Base-by-base conservation (phyloP, 164 flowering plant genomes). In the Euptelea pleiosperma region DNA sequence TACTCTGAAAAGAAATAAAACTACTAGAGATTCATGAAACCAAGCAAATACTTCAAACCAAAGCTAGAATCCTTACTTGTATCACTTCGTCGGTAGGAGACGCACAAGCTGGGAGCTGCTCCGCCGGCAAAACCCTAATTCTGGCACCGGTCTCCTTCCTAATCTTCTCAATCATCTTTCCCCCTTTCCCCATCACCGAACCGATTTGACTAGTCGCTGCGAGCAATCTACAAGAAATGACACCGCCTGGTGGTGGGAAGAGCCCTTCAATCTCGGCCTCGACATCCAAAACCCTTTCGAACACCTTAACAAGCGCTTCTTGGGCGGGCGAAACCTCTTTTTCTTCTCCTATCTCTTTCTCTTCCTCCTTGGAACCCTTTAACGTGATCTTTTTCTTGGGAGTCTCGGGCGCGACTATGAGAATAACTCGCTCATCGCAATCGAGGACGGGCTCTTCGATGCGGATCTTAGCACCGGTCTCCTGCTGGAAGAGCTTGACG, bases 121-220 rank as follows among this genome's bases (percentile, higher is more conserved):
- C 88, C 0, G 50, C 57, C 0, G 57, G 26, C 64, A 85, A 67
- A 68, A 90, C 85, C 77, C 70, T 79, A 67, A 93, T 74, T 42
- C 64, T 87, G 19, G 77, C 68, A 0, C 94, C 85, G 55, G 66
- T 80, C n/a, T 84, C 90, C 55, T 72, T 79, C 79, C 79, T 78
- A 35, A 93, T 79, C 69, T 70, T 79, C 80, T 79, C 86, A 56
- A 87, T 77, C 2, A 75, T 72, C 62, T 75, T 79, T 39, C 97
- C 98, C 2, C 88, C 93, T 66, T 80, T 89, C 50, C 95, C 98
- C 40, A 92, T 85, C 25, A 92, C 80, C 3, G 78, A 52, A 9
- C 96, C 91, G 1, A 64, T 85, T 44, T 82, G 86, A 40, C 64
- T 75, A 44, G 35, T 55, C n/a, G 72, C 82, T 44, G 73, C 86